Evolutionary conservation across 2,329 filamentous ascomycete species (phyloP).

Genomic region (Cephalotrichum gorgonifer): DNA sequence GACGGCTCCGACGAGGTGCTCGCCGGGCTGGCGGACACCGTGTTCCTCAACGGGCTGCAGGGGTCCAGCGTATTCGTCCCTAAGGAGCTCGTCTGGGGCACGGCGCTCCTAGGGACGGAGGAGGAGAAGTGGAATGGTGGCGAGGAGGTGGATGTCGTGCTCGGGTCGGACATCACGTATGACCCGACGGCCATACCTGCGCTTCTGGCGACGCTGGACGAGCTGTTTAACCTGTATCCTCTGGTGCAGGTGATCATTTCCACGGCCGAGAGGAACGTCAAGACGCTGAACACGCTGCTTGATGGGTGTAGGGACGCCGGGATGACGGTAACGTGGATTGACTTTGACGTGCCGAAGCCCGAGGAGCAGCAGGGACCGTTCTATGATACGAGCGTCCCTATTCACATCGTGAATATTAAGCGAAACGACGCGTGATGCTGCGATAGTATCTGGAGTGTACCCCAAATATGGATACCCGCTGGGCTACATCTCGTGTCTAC

Average conservation of each 20-base stretch:
- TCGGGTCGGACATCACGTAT: constrained; percentile 74
- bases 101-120: constrained; percentile 46
- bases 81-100: constrained; percentile 55
- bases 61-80: constrained; percentile 30
- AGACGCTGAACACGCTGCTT: constrained; percentile 57
- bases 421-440: background rate
- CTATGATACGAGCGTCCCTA: constrained; percentile 48
- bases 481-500: no score
- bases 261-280: constrained; percentile 58
- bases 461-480: no score
- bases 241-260: constrained; percentile 52
- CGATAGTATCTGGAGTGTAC: no score
- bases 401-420: constrained; percentile 32
- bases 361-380: constrained; percentile 50
- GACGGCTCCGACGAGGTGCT: constrained; percentile 68
- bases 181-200: constrained; percentile 53
- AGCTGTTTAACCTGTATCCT: constrained; percentile 49
- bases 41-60: constrained; percentile 58
- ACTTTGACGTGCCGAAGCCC: constrained; percentile 26
- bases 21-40: constrained; percentile 54
- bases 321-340: constrained; percentile 30
- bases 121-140: constrained; percentile 40
- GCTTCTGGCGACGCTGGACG: constrained; percentile 53
- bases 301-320: constrained; percentile 40
- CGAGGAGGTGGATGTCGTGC: constrained; percentile 46